Evolutionary conservation across 2,329 filamentous ascomycete species (phyloP).

Genomic region (Sporothrix luriei): DNA sequence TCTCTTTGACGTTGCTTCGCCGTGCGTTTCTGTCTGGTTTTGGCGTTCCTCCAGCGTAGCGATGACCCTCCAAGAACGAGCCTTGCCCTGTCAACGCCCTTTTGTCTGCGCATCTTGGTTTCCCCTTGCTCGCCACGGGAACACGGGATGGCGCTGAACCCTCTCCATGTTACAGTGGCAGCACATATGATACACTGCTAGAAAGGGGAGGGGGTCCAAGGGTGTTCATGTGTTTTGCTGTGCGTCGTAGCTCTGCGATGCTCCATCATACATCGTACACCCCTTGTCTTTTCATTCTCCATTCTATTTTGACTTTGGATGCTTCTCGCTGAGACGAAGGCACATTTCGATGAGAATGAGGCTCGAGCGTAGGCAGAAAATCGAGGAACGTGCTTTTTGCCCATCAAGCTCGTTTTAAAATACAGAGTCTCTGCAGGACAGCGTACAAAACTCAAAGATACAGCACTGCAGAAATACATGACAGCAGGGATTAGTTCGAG

Average conservation of each 20-base stretch:
- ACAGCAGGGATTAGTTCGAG: neutral
- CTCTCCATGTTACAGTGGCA: neutral
- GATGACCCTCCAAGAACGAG: slow-evolving; percentile 1
- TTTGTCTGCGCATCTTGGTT: slow-evolving; percentile 14
- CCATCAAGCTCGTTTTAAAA: too few species aligned
- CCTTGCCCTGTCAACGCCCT: neutral
- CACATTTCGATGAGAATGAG: neutral
- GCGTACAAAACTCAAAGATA: neutral
- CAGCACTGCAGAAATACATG: neutral
- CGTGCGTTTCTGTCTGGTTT: neutral
- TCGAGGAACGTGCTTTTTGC: neutral
- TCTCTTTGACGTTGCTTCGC: slow-evolving; percentile 8
- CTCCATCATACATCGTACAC: too few species aligned
- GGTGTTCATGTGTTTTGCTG: too few species aligned
- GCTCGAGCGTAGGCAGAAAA: neutral
- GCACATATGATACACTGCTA: neutral
- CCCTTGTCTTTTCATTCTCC: neutral
- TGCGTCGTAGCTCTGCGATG: too few species aligned
- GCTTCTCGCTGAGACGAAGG: neutral
- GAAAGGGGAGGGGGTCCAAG: too few species aligned
- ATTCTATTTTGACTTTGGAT: neutral
- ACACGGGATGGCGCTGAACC: slow-evolving; percentile 17
- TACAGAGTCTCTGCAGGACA: too few species aligned
- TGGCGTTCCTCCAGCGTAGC: neutral
- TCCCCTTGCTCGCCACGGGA: slow-evolving; percentile 2